Evolutionary conservation across 1,284 basidiomycete species (phyloP).

Genomic region (Vanrija humicola): DNA sequence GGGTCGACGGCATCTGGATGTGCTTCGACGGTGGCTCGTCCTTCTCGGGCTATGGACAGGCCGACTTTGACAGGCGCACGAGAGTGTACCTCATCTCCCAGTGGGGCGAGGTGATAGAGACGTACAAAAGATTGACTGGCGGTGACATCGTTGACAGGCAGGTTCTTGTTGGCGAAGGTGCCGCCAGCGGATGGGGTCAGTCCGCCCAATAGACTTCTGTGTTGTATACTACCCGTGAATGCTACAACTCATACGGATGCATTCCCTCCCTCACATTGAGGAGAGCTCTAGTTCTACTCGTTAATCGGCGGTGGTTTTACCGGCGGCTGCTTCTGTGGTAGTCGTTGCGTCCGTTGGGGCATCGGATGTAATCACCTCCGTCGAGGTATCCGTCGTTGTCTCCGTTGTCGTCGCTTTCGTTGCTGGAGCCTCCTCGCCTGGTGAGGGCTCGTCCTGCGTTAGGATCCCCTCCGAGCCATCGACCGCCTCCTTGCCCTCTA

Average conservation of each 20-base stretch:
- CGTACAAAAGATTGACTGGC: constrained; percentile 79
- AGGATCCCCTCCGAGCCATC: not conserved
- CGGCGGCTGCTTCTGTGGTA: not conserved
- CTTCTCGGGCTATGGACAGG: constrained; percentile 76
- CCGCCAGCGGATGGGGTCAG: constrained; percentile 27
- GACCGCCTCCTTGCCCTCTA: not conserved
- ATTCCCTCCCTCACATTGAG: no score
- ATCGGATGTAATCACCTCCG: no score
- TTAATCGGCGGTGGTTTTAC: not conserved
- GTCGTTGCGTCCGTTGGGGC: not conserved
- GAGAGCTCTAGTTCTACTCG: not conserved
- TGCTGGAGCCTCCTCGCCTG: not conserved
- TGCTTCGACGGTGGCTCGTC: constrained; percentile 93
- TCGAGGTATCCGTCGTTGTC: no score
- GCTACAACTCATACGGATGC: not conserved
- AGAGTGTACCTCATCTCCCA: constrained; percentile 77
- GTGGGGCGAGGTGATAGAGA: constrained; percentile 82
- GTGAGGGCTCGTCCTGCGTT: no score
- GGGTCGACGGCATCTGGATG: constrained; percentile 75
- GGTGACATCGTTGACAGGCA: constrained; percentile 64
- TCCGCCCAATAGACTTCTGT: not conserved
- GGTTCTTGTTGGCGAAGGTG: constrained; percentile 38
- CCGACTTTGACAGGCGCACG: constrained; percentile 84
- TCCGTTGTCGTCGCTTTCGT: no score
- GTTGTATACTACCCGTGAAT: not conserved